These are phyloP conservation scores for Irpex sp. DNA, from an alignment of 1,284 basidiomycete species.

Conservation along the genomic window DNA sequence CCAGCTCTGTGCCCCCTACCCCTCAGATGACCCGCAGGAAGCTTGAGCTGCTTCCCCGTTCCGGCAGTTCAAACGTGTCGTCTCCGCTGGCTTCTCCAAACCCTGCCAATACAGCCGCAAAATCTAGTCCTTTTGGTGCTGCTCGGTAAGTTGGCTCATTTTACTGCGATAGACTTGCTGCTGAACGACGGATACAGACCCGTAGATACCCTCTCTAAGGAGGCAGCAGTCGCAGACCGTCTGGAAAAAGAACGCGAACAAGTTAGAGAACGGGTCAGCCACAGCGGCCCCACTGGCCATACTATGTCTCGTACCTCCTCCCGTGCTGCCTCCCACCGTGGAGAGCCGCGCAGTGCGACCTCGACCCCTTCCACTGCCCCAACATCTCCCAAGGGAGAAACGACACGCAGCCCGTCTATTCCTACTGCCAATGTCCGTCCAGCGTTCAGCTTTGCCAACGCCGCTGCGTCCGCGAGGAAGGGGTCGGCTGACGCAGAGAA, in stretches of 20 bases:
- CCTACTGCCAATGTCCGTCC: conserved; percentile 44
- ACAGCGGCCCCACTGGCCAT: conserved; percentile 27
- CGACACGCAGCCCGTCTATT: conserved; percentile 27
- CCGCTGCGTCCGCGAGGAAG: conserved; percentile 30
- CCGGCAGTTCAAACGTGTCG: conserved; percentile 57
- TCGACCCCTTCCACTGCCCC: conserved; percentile 30
- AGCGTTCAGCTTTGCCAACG: conserved; percentile 68
- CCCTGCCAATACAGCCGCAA: conserved; percentile 44
- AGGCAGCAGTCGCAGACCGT: conserved; percentile 70
- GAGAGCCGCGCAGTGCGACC: conserved; percentile 20
- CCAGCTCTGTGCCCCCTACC: conserved; percentile 71
- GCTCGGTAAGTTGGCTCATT: conserved; percentile 55
- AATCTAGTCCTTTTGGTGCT: conserved; percentile 81
- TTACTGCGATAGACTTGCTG: not conserved
- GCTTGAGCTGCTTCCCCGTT: conserved; percentile 79
- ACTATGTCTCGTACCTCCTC: conserved; percentile 72
- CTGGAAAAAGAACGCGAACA: conserved; percentile 63
- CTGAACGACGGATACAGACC: conserved; percentile 47
- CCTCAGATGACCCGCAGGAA: conserved; percentile 76
- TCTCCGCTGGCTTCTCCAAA: conserved; percentile 77
- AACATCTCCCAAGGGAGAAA: conserved; percentile 25
- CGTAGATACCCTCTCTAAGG: conserved; percentile 77
- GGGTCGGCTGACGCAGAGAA: conserved; percentile 17
- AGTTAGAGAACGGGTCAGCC: conserved; percentile 44
- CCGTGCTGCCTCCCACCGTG: conserved; percentile 56